A percentile compares a stretch with the other conserved stretches of the same genome.
phyloP scores from a whole-genome alignment of 2,329 filamentous ascomycete genomes.

The Leptographium galeiforme region DNA sequence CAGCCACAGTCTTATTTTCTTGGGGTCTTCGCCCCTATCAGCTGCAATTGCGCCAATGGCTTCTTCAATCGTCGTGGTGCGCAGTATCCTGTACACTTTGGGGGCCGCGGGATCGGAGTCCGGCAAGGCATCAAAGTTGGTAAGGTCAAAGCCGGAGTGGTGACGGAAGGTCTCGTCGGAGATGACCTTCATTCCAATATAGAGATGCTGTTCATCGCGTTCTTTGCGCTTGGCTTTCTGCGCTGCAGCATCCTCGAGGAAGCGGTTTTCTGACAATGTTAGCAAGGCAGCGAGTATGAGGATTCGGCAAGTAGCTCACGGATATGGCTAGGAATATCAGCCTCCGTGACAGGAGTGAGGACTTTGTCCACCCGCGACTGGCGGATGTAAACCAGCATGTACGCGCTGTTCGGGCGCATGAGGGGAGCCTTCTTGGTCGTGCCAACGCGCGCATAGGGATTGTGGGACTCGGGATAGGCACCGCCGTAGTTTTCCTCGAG shows the following conservation, averaged over 20 bases:
- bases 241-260: constrained; percentile 70
- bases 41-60: constrained; percentile 58
- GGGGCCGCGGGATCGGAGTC: constrained; percentile 52
- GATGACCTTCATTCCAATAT: constrained; percentile 71
- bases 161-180: constrained; percentile 68
- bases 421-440: constrained; percentile 42
- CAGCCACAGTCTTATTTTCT: constrained; percentile 72
- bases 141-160: constrained; percentile 76
- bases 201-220: constrained; percentile 86
- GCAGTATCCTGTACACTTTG: constrained; percentile 57
- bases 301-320: constrained; percentile 27
- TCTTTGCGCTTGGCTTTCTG: constrained; percentile 72
- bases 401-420: constrained; percentile 68
- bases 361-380: constrained; percentile 76
- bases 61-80: constrained; percentile 62
- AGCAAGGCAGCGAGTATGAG: neutral
- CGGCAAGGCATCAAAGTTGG: constrained; percentile 48
- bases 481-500: constrained; percentile 95
- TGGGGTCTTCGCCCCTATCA: constrained; percentile 54
- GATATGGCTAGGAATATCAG: constrained; percentile 72
- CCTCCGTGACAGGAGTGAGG: constrained; percentile 59
- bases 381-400: constrained; percentile 97
- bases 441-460: constrained; percentile 30
- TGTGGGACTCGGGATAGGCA: constrained; percentile 45
- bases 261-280: constrained; percentile 42